Evolutionary conservation across 805 yeast genomes (phyloP), one percentile per base, ranked within the genome.

Genomic region (Kurtzmaniella cleridarum): DNA sequence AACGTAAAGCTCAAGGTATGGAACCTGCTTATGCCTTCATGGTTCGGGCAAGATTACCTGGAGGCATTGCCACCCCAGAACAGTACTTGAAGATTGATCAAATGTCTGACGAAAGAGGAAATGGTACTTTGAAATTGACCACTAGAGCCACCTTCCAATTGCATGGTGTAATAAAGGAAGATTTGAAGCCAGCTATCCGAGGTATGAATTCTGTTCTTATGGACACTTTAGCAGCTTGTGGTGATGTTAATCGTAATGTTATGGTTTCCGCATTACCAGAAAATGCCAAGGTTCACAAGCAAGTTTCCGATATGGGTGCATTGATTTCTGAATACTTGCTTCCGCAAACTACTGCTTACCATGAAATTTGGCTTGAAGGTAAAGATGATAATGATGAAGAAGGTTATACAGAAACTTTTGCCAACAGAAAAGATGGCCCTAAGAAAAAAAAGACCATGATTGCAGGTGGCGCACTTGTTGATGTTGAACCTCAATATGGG

Each of bases 201-300:
- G 96, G 91, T 29, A 89, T 91, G 81, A 91, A 91, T 60, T 70
- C 95, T 13, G 84, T 81, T 5, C 74, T 91, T 52, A 75, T 91
- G 83, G 98, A 93, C 59, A 90, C 97, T 7, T 75, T 91, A 43
- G 98, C 95, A 43, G 98, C 98, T 1, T 91, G 97, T 73, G 98
- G 98, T 72, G 98, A 91, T 69, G 98, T 91, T 32, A 86, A 87
- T 69, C 84, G 98, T 76, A 91, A 91, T 58, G 96, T 91, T 32
- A 91, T 90, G 81, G 75, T 85, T 39, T 77, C 91, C 42, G 95
- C 96, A n/a, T 70, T 87, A 26, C 97, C 97, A 13, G 76, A 75
- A 24, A 88, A 88, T 57, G 85, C 89, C 37, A 79, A 80, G 55
- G 75, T 91, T 38, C 97, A 91, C 59, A 63, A 66, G 26, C 90